Percentiles rank a stretch among this genome's conserved stretches.
These are phyloP conservation scores for Diplodia scrobiculata DNA, from an alignment of 2,329 filamentous ascomycete genomes.

Conservation along the genomic window DNA sequence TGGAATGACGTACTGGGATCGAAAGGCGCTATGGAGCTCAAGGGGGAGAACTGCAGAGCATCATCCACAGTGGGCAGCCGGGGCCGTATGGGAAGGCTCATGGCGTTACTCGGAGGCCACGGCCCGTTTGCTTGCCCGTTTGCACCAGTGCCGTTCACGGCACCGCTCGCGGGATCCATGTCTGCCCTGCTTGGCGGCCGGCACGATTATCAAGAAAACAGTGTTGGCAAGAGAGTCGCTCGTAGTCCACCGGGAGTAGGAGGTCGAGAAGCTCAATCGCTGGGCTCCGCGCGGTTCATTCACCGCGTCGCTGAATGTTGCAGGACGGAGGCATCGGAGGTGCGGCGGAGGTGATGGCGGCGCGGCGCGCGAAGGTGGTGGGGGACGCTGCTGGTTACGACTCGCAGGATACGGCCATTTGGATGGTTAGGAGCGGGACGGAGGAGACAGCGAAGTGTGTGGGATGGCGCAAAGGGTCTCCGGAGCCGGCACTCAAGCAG, in stretches of 20 bases:
- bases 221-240: background rate
- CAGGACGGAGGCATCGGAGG: slow-evolving; percentile 15
- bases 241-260: too few species aligned
- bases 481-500: slow-evolving; percentile 3
- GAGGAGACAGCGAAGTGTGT: background rate
- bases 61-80: slow-evolving; percentile 64
- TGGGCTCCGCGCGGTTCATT: slow-evolving; percentile 1
- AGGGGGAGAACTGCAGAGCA: slow-evolving; percentile 78
- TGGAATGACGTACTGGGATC: slow-evolving; percentile 62
- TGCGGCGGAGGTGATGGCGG: slow-evolving; percentile 15
- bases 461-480: slow-evolving; percentile 13
- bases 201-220: slow-evolving; percentile 9
- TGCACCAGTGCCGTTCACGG: slow-evolving; percentile 28
- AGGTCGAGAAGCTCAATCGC: background rate
- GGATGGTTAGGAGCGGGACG: background rate
- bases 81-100: slow-evolving; percentile 38
- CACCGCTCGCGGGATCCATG: slow-evolving; percentile 6
- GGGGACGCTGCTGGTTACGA: background rate
- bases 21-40: slow-evolving; percentile 78
- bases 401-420: background rate
- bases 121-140: slow-evolving; percentile 33
- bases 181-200: slow-evolving; percentile 23
- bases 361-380: slow-evolving; percentile 6
- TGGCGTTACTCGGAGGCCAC: slow-evolving; percentile 40
- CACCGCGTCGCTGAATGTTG: background rate